Conservation (phyloP, 1,284 basidiomycete genomes). For the Prillingera fragicola region DNA sequence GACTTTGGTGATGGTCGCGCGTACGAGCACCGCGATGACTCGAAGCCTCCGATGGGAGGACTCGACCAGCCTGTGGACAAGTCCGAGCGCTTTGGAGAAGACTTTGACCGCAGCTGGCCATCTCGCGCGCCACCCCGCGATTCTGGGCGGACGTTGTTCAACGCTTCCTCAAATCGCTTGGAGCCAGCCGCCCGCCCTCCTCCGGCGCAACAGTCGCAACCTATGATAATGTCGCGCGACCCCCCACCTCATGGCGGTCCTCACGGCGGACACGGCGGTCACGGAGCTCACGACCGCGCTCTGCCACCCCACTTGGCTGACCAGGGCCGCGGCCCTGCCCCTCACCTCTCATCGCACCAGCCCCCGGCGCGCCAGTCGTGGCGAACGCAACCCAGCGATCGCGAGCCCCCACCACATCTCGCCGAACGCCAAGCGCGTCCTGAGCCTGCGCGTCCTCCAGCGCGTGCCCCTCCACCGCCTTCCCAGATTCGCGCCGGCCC, state of each 20-base stretch:
- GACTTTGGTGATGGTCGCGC: constrained; percentile 88
- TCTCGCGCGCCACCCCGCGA: constrained; percentile 27
- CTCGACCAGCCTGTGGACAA: constrained; percentile 40
- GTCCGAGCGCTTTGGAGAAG: constrained; percentile 55
- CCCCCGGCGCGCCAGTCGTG: constrained; percentile 6
- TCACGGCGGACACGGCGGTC: constrained; percentile 1
- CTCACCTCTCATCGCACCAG: constrained; percentile 25
- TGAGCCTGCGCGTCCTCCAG: not conserved
- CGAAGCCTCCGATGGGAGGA: constrained; percentile 34
- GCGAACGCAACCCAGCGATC: constrained; percentile 43
- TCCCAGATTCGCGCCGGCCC: too few relatives aligned
- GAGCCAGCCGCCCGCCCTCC: constrained; percentile 54
- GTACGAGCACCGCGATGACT: constrained; percentile 61
- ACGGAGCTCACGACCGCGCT: constrained; percentile 10
- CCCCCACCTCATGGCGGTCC: constrained; percentile 5
- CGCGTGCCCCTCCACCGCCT: not conserved
- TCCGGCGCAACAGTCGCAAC: constrained; percentile 32
- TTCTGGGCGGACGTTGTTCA: constrained; percentile 64
- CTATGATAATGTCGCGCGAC: constrained; percentile 45
- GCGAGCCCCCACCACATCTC: constrained; percentile 54
- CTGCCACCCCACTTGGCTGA: constrained; percentile 21
- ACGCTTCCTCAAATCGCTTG: constrained; percentile 76
- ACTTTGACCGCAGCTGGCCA: constrained; percentile 90
- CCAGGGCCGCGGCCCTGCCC: constrained; percentile 29
- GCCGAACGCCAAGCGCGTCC: constrained; percentile 4